A percentile compares a stretch with the other conserved stretches of the same genome.
Evolutionary conservation across 176 grass and related monocot genomes (phyloP).

Genomic region (Triticum turgidum): DNA sequence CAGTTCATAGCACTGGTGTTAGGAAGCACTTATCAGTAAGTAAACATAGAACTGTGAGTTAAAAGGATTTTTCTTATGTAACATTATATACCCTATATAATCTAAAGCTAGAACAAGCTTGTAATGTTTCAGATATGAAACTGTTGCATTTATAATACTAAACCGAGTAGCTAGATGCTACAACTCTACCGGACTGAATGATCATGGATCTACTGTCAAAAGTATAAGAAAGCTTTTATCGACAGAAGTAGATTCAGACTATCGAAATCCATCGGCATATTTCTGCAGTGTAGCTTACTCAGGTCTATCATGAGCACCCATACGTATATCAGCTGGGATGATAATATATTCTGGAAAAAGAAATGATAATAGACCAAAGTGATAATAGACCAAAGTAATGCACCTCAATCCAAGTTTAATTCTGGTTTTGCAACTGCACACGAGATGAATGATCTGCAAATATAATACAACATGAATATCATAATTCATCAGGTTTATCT

Average conservation of each 20-base stretch:
- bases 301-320: background rate
- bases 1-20: background rate
- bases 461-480: background rate
- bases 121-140: background rate
- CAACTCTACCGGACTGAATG: background rate
- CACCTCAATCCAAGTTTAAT: constrained; percentile 50
- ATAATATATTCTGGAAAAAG: background rate
- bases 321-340: background rate
- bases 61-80: background rate
- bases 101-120: background rate
- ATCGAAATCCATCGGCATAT: background rate
- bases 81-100: background rate
- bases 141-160: background rate
- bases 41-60: background rate
- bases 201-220: constrained; percentile 1
- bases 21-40: background rate
- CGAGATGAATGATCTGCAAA: constrained; percentile 43
- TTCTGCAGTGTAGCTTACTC: background rate
- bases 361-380: background rate
- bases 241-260: background rate
- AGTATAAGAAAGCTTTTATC: background rate
- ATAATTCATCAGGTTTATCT: constrained; percentile 9
- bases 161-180: background rate
- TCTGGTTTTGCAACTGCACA: constrained; percentile 37
- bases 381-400: background rate